phyloP scores from a whole-genome alignment of 164 flowering plant genomes.

The Dillenia suffruticosa region DNA sequence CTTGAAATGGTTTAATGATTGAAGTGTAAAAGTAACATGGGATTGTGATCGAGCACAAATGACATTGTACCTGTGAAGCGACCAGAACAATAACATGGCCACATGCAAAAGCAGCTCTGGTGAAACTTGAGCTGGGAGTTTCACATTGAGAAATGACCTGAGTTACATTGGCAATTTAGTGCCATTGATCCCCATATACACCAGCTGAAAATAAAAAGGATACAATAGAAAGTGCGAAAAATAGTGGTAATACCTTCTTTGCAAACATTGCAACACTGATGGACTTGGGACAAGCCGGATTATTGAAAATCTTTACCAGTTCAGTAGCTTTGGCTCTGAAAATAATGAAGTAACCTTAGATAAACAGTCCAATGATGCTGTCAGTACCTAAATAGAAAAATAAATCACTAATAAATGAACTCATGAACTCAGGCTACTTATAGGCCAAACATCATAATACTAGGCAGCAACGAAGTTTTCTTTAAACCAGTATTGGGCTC shows the following conservation, averaged over 20 bases:
- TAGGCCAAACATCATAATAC: too few species aligned
- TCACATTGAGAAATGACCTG: conserved; percentile 40
- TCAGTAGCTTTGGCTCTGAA: conserved; percentile 68
- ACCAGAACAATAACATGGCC: conserved; percentile 67
- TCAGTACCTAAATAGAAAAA: too few species aligned
- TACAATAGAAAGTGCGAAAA: not conserved
- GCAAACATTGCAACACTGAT: conserved; percentile 64
- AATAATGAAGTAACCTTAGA: not conserved
- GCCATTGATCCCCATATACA: conserved; percentile 1
- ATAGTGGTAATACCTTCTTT: conserved; percentile 51
- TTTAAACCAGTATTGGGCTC: too few species aligned
- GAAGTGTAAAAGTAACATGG: too few species aligned
- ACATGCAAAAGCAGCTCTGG: conserved; percentile 52
- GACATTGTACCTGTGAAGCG: conserved; percentile 54
- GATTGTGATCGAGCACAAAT: too few species aligned
- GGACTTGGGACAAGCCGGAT: conserved; percentile 61
- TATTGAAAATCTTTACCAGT: conserved; percentile 45
- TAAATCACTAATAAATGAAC: too few species aligned
- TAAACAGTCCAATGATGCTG: too few species aligned
- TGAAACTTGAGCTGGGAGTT: conserved; percentile 24
- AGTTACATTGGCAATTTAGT: too few species aligned
- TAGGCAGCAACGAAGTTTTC: too few species aligned
- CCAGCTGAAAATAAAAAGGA: not conserved
- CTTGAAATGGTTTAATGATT: too few species aligned
- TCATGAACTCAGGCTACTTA: too few species aligned